Conservation (phyloP, 495 filamentous ascomycete genomes). For the Penicillium paradoxum region DNA sequence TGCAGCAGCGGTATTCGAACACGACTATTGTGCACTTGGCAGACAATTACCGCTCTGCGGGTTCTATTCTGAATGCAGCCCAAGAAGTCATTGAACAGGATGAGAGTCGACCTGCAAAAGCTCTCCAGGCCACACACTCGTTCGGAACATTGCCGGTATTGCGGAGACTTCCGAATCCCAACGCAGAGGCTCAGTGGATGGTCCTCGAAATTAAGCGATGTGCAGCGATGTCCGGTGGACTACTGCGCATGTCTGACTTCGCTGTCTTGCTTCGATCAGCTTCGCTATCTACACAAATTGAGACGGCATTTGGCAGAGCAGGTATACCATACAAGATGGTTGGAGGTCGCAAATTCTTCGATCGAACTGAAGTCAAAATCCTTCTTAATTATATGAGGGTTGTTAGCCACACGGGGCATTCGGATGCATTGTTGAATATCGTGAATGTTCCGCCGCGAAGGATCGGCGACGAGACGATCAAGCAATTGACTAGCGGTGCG, state of each 20-base stretch:
- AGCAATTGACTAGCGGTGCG: slow-evolving; percentile 68
- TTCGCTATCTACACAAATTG: slow-evolving; percentile 75
- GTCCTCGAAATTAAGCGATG: slow-evolving; percentile 77
- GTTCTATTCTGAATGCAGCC: slow-evolving; percentile 77
- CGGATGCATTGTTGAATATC: slow-evolving; percentile 78
- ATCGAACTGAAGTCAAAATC: slow-evolving; percentile 84
- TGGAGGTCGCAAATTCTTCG: slow-evolving; percentile 87
- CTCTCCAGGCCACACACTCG: slow-evolving; percentile 72
- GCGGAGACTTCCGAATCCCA: slow-evolving; percentile 66
- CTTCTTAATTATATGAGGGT: slow-evolving; percentile 86
- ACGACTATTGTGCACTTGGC: slow-evolving; percentile 83
- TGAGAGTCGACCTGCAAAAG: slow-evolving; percentile 68
- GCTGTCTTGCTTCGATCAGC: slow-evolving; percentile 85
- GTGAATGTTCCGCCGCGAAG: slow-evolving; percentile 80
- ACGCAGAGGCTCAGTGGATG: slow-evolving; percentile 81
- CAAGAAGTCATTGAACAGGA: slow-evolving; percentile 92
- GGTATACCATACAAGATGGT: slow-evolving; percentile 95
- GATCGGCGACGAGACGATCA: slow-evolving; percentile 78
- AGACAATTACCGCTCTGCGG: slow-evolving; percentile 93
- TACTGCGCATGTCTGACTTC: slow-evolving; percentile 72
- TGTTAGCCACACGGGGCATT: slow-evolving; percentile 79
- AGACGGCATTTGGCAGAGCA: slow-evolving; percentile 74
- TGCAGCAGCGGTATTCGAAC: slow-evolving; percentile 70
- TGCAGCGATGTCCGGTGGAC: slow-evolving; percentile 62
- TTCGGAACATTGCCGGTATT: slow-evolving; percentile 80